Base-by-base conservation (phyloP, 768 basidiomycete genomes). In the Serendipita sp. region DNA sequence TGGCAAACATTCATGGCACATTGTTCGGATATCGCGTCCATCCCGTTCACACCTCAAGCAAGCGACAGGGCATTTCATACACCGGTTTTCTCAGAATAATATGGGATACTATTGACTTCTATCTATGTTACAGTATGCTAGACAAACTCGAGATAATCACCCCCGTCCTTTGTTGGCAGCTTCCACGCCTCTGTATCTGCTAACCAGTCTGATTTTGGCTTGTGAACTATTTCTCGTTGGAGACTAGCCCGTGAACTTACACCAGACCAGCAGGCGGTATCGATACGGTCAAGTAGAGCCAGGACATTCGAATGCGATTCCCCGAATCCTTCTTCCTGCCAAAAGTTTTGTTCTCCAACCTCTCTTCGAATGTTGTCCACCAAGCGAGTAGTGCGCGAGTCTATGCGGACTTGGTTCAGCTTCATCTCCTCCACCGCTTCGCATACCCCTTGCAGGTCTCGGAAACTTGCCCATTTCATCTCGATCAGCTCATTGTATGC, bases 401-500 rank as follows among this genome's bases (percentile, higher is more conserved):
- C 84, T 43, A 80, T 73, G 38, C 76, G 78, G 13, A 95, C 83
- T 14, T 87, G 88, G 67, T 93, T 90, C 42, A 82, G 76, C 24
- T 75, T 72, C 91, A 96, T 94, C 71, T 94, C 92, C 63, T 84
- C 79, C 17, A 95, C 72, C 3, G 85, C 82, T 20, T 81, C 78
- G 61, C 80, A 80, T 0, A 92, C 84, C 28, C 86, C 88, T 50
- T 79, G 77, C 38, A 93, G 73, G 73, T 95, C 90, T n/a, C 81
- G 81, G 75, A 94, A 90, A 62, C 78, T 82, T 5, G 75, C 73
- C 94, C 94, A 97, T 20, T 82, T 82, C n/a, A 88, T 90, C 68
- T 81, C 77, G 28, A 97, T 81, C 20, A 93, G 78, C 70, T 95
- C 90, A 71, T 93, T 91, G 73, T 95, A 96, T 0, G 85, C 87